A percentile compares a stretch with the other conserved stretches of the same genome.
Conservation (phyloP, 345 rosid species). For the Trapa incisa region DNA sequence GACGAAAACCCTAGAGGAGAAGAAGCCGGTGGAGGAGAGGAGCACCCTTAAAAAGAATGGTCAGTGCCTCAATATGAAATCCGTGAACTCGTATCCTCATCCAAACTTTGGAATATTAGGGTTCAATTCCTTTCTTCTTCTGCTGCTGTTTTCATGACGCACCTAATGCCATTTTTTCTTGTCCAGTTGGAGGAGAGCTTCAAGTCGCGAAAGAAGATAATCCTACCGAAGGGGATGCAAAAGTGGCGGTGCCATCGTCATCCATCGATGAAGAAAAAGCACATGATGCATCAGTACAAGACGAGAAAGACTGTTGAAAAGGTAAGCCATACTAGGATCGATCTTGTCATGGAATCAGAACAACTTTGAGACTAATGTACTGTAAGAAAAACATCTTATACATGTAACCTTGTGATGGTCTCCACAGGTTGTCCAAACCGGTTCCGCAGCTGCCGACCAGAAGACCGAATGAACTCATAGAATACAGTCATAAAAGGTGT, state of each 20-base stretch:
- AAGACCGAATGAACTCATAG: conserved; percentile 2
- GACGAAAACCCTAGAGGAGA: no score
- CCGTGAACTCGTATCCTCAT: not conserved
- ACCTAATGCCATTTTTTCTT: not conserved
- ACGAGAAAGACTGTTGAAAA: not conserved
- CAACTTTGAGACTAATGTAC: not conserved
- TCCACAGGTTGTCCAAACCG: conserved; percentile 1
- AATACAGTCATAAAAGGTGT: not conserved
- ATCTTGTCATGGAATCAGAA: not conserved
- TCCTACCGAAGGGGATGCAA: not conserved
- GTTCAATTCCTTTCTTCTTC: not conserved
- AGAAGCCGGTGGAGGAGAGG: no score
- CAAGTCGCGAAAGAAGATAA: conserved; percentile 6
- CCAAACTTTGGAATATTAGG: not conserved
- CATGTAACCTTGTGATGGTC: not conserved
- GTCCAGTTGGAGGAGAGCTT: conserved; percentile 1
- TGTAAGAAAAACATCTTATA: not conserved
- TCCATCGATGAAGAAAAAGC: conserved; percentile 5
- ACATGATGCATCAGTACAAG: not conserved
- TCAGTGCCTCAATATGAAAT: not conserved
- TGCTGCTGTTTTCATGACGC: not conserved
- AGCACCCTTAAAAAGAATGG: no score
- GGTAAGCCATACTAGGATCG: not conserved
- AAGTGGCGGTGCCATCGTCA: not conserved
- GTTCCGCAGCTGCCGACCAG: conserved; percentile 1